Conservation (phyloP, 2,329 filamentous ascomycete genomes). For the Monosporascus sp. region DNA sequence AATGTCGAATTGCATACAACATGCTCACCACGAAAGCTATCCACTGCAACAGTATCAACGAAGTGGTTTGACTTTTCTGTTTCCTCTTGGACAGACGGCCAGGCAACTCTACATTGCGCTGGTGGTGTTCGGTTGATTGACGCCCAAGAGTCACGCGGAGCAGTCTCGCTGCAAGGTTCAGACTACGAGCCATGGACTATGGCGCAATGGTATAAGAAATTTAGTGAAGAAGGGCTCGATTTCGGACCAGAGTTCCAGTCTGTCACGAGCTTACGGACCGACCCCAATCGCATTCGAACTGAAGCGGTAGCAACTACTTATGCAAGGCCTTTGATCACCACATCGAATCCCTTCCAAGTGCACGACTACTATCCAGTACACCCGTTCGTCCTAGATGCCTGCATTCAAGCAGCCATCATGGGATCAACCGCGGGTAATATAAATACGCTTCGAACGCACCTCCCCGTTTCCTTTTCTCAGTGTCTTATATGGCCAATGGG, state of each 20-base stretch:
- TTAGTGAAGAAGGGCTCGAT: slow-evolving; percentile 9
- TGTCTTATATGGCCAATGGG: no score
- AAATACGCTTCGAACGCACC: no score
- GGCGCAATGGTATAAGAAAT: slow-evolving; percentile 1
- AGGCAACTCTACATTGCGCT: slow-evolving; percentile 6
- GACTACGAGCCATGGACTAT: neutral
- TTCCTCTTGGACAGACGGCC: slow-evolving; percentile 7
- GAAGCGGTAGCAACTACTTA: neutral
- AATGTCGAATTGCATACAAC: slow-evolving; percentile 15
- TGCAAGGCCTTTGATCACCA: neutral
- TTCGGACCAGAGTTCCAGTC: slow-evolving; percentile 15
- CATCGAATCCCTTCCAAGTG: neutral
- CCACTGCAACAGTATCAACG: slow-evolving; percentile 1
- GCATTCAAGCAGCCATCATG: slow-evolving; percentile 10
- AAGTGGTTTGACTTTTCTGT: slow-evolving; percentile 15
- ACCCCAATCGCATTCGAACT: slow-evolving; percentile 1
- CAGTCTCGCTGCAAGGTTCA: neutral
- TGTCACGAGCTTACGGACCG: slow-evolving; percentile 7
- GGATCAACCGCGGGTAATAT: no score
- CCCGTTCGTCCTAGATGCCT: slow-evolving; percentile 14
- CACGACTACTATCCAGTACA: slow-evolving; percentile 9
- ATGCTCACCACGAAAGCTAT: slow-evolving; percentile 7
- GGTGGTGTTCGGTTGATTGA: slow-evolving; percentile 1
- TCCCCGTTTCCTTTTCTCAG: no score
- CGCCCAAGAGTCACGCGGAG: neutral